phyloP scores from a whole-genome alignment of 208 protist genomes.

The Crithidia expoeki region DNA sequence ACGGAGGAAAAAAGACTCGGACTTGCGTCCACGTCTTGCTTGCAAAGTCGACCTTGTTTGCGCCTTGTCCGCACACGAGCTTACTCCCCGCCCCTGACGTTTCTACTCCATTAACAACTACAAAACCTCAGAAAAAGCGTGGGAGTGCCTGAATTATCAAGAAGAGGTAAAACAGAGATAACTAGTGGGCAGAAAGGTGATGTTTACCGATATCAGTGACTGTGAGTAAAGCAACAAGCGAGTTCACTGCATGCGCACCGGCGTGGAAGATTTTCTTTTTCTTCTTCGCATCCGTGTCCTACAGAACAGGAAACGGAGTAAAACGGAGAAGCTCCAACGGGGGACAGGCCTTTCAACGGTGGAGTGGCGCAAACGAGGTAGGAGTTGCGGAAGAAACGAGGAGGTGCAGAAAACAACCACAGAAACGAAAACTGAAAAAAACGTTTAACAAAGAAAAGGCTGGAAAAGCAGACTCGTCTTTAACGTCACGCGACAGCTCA shows the following conservation, averaged over 20 bases:
- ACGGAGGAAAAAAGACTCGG: no score
- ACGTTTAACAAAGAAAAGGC: conserved; percentile 9
- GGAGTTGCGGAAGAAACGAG: not conserved
- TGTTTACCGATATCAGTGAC: not conserved
- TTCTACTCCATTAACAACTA: no score
- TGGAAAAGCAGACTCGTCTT: not conserved
- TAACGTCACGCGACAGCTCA: not conserved
- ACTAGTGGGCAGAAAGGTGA: no score
- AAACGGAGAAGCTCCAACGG: not conserved
- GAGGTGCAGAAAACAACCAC: conserved; percentile 21
- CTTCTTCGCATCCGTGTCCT: not conserved
- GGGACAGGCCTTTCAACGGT: not conserved
- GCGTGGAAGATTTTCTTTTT: not conserved
- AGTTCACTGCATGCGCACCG: not conserved
- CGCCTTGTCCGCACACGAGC: no score
- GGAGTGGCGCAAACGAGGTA: no score
- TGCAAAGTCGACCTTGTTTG: no score
- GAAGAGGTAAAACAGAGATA: not conserved
- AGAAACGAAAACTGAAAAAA: conserved; percentile 4
- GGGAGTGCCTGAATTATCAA: no score
- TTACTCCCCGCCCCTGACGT: no score
- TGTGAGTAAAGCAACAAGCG: not conserved
- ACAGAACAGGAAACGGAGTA: not conserved
- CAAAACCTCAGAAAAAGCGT: no score
- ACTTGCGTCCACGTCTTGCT: no score